A percentile compares a stretch with the other conserved stretches of the same genome.
These are phyloP conservation scores for Saprolegnia parasitica DNA, from an alignment of 352 stramenopile genomes.

Conservation along the genomic window DNA sequence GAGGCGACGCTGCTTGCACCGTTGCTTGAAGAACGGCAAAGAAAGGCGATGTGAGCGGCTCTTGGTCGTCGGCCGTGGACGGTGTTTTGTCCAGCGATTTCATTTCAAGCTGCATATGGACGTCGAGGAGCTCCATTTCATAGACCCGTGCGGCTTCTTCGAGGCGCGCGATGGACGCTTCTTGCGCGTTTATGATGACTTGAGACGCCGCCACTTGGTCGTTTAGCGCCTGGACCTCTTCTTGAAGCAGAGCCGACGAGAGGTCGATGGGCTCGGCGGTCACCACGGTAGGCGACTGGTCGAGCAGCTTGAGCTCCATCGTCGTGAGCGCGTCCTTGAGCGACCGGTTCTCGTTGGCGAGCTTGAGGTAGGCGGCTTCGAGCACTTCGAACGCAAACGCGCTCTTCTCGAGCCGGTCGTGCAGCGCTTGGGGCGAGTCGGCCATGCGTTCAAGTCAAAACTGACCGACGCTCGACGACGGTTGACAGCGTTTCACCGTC, in stretches of 20 bases:
- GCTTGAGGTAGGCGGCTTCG: constrained; percentile 5
- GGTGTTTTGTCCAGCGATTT: no score
- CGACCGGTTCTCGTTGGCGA: background rate
- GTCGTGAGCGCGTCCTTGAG: background rate
- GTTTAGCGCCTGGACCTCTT: background rate
- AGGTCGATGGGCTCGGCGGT: no score
- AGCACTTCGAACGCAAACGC: background rate
- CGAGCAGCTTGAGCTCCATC: background rate
- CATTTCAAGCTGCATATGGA: constrained; percentile 2
- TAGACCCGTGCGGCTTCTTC: background rate
- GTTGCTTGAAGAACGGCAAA: background rate
- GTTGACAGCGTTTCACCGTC: constrained; percentile 3
- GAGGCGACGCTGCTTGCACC: no score
- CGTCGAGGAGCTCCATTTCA: background rate
- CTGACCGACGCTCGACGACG: background rate
- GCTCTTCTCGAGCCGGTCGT: background rate
- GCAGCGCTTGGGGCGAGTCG: background rate
- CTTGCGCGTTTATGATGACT: background rate
- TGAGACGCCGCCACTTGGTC: background rate
- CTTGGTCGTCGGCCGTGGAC: background rate
- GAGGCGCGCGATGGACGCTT: background rate
- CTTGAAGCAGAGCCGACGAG: background rate
- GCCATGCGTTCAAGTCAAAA: background rate
- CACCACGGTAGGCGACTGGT: no score
- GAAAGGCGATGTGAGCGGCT: background rate